These are phyloP conservation scores for Trichomonascus vanleenenianus DNA, from an alignment of 805 yeast species.

Conservation along the genomic window DNA sequence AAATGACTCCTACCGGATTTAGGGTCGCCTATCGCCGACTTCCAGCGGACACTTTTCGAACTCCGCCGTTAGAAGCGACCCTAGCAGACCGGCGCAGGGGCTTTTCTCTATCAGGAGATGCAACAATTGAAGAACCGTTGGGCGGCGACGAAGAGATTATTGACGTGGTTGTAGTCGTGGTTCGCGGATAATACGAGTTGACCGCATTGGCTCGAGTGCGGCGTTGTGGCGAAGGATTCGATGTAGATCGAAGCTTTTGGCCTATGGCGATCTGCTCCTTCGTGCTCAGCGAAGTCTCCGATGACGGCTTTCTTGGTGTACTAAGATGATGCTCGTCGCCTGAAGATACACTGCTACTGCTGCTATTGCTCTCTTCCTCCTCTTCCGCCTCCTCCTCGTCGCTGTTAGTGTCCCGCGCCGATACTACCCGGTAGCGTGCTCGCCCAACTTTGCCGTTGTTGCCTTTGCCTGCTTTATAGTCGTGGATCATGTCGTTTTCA, in stretches of 20 bases:
- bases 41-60: conserved; percentile 13
- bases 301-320: conserved; percentile 18
- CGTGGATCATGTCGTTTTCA: neutral
- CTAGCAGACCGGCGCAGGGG: conserved; percentile 19
- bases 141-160: conserved; percentile 16
- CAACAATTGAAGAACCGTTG: conserved; percentile 1
- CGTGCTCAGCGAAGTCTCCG: conserved; percentile 13
- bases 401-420: conserved; percentile 4
- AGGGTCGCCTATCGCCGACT: neutral
- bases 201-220: conserved; percentile 6
- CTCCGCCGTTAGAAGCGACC: conserved; percentile 9
- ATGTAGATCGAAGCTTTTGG: conserved; percentile 25
- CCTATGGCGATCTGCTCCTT: conserved; percentile 20
- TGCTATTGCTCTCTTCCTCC: neutral
- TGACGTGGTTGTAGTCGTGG: conserved; percentile 19
- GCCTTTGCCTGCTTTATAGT: neutral
- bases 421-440: neutral
- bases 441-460: neutral
- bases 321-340: neutral
- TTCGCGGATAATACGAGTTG: conserved; percentile 16
- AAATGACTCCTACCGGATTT: too few relatives aligned
- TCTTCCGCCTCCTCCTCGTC: conserved; percentile 7
- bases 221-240: conserved; percentile 28
- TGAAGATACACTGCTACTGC: too few relatives aligned
- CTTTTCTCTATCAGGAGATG: conserved; percentile 2